Percentiles rank a stretch among this genome's conserved stretches.
Conservation (phyloP, 306 rosid genomes). For the Ceratonia siliqua region DNA sequence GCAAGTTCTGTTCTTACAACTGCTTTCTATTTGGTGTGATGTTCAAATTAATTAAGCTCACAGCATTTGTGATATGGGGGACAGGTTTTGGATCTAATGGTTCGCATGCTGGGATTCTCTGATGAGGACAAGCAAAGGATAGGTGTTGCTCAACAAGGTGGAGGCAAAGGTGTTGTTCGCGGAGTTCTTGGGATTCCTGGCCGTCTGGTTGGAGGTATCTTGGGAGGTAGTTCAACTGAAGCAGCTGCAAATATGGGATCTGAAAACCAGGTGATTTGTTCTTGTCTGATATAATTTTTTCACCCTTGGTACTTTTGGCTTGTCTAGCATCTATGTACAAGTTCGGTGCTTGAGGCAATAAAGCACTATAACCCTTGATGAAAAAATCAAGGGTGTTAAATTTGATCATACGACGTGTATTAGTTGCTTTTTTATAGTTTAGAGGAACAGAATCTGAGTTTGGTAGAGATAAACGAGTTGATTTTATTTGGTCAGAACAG, state of each 20-base stretch:
- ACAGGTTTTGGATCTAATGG: constrained; percentile 97
- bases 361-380: background rate
- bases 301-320: background rate
- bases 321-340: background rate
- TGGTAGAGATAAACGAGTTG: background rate
- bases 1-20: background rate
- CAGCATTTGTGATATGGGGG: constrained; percentile 22
- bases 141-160: constrained; percentile 82
- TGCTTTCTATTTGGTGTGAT: background rate
- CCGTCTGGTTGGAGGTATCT: constrained; percentile 92
- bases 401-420: too few species aligned
- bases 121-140: constrained; percentile 91
- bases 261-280: constrained; percentile 68
- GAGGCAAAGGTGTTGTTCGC: constrained; percentile 93
- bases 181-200: constrained; percentile 95
- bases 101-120: constrained; percentile 94
- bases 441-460: background rate
- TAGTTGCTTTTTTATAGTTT: background rate
- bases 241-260: constrained; percentile 52
- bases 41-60: constrained; percentile 27
- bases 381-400: background rate
- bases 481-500: background rate
- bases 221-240: constrained; percentile 73
- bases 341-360: background rate
- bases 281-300: background rate